Conservation (phyloP, 805 yeast genomes). For the Zygosaccharomyces lentus region DNA sequence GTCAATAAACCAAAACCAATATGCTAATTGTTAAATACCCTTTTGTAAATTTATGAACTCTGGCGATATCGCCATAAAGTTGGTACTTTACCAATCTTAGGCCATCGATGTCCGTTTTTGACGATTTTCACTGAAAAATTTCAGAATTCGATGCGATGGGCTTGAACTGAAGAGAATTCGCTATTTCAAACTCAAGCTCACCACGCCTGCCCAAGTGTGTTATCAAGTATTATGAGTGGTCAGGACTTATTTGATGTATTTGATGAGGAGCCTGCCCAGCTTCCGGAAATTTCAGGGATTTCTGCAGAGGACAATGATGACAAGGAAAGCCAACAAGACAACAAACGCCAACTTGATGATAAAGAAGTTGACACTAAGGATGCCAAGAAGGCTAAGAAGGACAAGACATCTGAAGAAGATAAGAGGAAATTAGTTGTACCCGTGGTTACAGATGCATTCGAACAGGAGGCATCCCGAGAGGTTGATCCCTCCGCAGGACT, state of each 20-base stretch:
- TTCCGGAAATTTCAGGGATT: conserved; percentile 17
- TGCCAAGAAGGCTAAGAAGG: conserved; percentile 28
- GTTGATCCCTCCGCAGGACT: conserved; percentile 79
- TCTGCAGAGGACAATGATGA: conserved; percentile 8
- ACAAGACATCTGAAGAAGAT: conserved; percentile 36
- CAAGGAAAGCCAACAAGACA: conserved; percentile 1
- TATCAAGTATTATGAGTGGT: conserved; percentile 13
- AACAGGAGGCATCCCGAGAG: conserved; percentile 84
- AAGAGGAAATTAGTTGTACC: conserved; percentile 53
- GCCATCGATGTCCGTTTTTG: conserved; percentile 42
- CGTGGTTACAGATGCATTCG: conserved; percentile 80
- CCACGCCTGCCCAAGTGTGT: not conserved
- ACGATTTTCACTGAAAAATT: conserved; percentile 29
- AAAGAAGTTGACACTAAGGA: conserved; percentile 9
- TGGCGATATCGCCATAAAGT: not conserved
- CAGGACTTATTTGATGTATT: conserved; percentile 35
- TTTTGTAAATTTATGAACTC: not conserved
- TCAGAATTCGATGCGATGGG: conserved; percentile 13
- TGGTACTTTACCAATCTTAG: not conserved
- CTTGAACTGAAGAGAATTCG: conserved; percentile 1
- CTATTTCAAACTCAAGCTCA: not conserved
- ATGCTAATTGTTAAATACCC: conserved; percentile 5
- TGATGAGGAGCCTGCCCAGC: conserved; percentile 27
- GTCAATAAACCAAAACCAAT: not conserved
- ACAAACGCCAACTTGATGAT: conserved; percentile 2